These are phyloP conservation scores for Boletus tomentosulus DNA, from an alignment of 768 basidiomycete species.

Conservation along the genomic window DNA sequence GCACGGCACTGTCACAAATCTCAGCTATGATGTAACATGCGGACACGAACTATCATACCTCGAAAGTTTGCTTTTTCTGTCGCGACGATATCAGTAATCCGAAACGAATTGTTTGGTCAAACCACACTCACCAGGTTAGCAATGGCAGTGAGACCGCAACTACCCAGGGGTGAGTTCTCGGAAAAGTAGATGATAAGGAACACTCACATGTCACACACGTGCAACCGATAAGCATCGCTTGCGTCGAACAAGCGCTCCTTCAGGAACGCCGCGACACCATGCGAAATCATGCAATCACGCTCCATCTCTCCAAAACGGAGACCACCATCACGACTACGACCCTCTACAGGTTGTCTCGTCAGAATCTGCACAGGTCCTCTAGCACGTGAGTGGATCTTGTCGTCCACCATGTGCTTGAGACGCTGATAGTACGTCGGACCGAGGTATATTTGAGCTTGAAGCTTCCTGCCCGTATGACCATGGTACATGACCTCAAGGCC, in stretches of 20 bases:
- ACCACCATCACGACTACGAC: conserved; percentile 97
- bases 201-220: conserved; percentile 93
- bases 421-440: conserved; percentile 99
- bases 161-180: conserved; percentile 26
- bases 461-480: conserved; percentile 95
- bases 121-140: conserved; percentile 78
- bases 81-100: conserved; percentile 6
- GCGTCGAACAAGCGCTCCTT: conserved; percentile 96
- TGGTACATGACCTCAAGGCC: conserved; percentile 99
- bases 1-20: conserved; percentile 64
- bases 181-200: neutral
- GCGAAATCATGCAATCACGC: conserved; percentile 99
- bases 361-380: conserved; percentile 97
- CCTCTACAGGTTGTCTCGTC: conserved; percentile 96
- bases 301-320: conserved; percentile 99
- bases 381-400: conserved; percentile 98
- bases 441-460: conserved; percentile 97
- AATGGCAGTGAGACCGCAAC: conserved; percentile 94
- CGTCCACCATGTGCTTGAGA: conserved; percentile 99
- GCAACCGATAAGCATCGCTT: conserved; percentile 88
- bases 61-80: conserved; percentile 97
- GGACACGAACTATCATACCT: conserved; percentile 40
- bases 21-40: conserved; percentile 7
- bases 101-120: neutral
- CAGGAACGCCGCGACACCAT: conserved; percentile 96